These are phyloP conservation scores for Fagus sylvatica DNA, from an alignment of 306 rosid genomes.

Conservation along the genomic window DNA sequence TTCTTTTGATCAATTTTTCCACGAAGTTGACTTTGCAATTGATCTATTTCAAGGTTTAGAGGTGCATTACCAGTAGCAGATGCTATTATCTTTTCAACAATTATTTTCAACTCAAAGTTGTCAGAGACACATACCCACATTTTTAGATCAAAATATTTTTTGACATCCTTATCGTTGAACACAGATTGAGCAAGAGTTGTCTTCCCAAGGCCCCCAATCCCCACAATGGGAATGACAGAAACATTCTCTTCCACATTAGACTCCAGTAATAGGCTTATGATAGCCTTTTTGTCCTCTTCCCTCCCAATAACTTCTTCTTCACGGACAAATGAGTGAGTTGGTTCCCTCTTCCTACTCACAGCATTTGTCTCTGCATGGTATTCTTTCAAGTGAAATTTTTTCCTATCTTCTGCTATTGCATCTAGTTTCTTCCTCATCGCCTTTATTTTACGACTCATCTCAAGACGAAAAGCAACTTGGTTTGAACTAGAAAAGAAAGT, in stretches of 20 bases:
- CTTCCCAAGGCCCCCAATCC: constrained; percentile 54
- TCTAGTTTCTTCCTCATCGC: too few relatives aligned
- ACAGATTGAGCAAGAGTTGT: constrained; percentile 46
- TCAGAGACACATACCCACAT: too few relatives aligned
- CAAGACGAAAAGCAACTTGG: too few relatives aligned
- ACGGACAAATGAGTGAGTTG: too few relatives aligned
- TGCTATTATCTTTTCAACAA: constrained; percentile 31
- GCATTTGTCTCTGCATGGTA: too few relatives aligned
- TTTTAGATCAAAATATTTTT: constrained; percentile 17
- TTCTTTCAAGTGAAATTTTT: too few relatives aligned
- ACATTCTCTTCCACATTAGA: constrained; percentile 13
- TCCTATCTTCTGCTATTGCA: too few relatives aligned
- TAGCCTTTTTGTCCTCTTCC: constrained; percentile 4
- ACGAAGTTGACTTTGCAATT: constrained; percentile 5
- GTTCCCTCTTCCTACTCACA: too few relatives aligned
- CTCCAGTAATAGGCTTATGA: constrained; percentile 10
- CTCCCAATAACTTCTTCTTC: constrained; percentile 35
- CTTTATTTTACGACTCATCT: too few relatives aligned
- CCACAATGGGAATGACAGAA: constrained; percentile 37
- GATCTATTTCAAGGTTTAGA: constrained; percentile 11
- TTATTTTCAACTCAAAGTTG: too few relatives aligned
- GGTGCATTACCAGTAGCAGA: neutral
- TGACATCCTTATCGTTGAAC: constrained; percentile 26
- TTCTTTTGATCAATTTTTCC: constrained; percentile 19
- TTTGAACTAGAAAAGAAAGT: too few relatives aligned